Evolutionary conservation across 371 early-diverging fungal species (phyloP), one percentile per base, ranked within the genome.

Genomic region (Cladochytrium tenue): DNA sequence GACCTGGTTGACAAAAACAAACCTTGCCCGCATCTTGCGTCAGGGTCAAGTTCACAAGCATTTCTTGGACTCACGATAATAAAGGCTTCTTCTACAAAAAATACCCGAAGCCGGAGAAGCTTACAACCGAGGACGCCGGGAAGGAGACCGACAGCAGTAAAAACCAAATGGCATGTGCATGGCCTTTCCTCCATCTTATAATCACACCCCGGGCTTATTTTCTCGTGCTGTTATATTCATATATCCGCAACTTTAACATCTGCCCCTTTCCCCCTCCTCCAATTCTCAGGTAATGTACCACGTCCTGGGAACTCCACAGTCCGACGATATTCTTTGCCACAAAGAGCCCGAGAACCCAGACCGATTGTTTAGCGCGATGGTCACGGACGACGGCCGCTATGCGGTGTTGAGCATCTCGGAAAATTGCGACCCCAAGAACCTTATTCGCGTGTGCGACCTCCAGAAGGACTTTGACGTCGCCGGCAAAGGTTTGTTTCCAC

Each of bases 21-120:
- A 64, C 23, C 26, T 15, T 53, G 27, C 26, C n/a, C n/a, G n/a
- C n/a, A n/a, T n/a, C n/a, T n/a, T n/a, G n/a, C n/a, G n/a, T n/a
- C n/a, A n/a, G n/a, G 86, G 82, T 77, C 51, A 90, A 88, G 73
- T 90, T 88, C 64, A 80, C 83, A 1, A 17, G 63, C 15, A 69
- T 87, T 33, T 10, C 68, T 1, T 89, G 85, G 76, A 83, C 87
- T 0, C 78, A 84, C 50, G 88, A 89, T 62, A 88, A 90, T 27
- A 73, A 68, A 57, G 89, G 89, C 0, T 84, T 85, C 68, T 87
- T 88, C 60, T 90, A 90, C 71, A 69, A 58, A 20, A 77, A 71
- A 50, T 81, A 71, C 36, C 66, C 72, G 27, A 66, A 71, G 51
- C 81, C 76, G 35, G 76, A 72, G n/a, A 58, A 70, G 32, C 74